A percentile compares a stretch with the other conserved stretches of the same genome.
These are phyloP conservation scores for Mycena alexandri DNA, from an alignment of 768 basidiomycete species.

Conservation along the genomic window DNA sequence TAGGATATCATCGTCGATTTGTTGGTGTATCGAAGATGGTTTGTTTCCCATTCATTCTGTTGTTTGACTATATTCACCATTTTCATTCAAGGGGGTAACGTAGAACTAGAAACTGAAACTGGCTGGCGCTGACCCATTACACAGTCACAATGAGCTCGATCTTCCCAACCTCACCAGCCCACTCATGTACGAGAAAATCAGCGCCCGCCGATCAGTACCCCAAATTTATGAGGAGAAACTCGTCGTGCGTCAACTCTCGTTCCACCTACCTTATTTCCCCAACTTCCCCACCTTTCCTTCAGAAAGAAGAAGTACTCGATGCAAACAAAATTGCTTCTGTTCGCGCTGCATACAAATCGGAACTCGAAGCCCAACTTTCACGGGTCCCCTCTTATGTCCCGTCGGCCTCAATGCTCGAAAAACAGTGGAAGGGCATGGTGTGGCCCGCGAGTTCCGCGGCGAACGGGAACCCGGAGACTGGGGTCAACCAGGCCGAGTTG, in stretches of 20 bases:
- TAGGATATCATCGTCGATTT: conserved; percentile 92
- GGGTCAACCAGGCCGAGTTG: conserved; percentile 67
- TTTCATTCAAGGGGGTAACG: conserved; percentile 53
- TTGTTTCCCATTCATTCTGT: conserved; percentile 35
- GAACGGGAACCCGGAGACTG: conserved; percentile 72
- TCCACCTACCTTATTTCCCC: neutral
- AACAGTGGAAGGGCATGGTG: conserved; percentile 77
- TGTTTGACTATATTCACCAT: neutral
- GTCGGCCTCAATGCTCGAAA: conserved; percentile 66
- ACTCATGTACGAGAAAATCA: conserved; percentile 91
- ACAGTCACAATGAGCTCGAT: conserved; percentile 90
- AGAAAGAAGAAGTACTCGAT: conserved; percentile 68
- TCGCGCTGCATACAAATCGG: conserved; percentile 69
- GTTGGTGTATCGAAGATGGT: conserved; percentile 90
- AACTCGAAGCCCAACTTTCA: conserved; percentile 74
- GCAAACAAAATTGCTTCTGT: conserved; percentile 60
- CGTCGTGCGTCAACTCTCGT: conserved; percentile 61
- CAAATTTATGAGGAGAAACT: conserved; percentile 85
- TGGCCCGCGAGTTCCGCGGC: conserved; percentile 68
- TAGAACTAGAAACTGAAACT: conserved; percentile 10
- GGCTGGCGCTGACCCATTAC: neutral
- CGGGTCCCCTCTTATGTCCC: conserved; percentile 63
- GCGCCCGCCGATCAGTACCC: conserved; percentile 81
- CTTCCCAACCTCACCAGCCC: conserved; percentile 90
- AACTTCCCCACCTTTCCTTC: neutral